Evolutionary conservation across 2,329 filamentous ascomycete genomes (phyloP), one percentile per base, ranked within the genome.

Genomic region (Fusarium robinianum): DNA sequence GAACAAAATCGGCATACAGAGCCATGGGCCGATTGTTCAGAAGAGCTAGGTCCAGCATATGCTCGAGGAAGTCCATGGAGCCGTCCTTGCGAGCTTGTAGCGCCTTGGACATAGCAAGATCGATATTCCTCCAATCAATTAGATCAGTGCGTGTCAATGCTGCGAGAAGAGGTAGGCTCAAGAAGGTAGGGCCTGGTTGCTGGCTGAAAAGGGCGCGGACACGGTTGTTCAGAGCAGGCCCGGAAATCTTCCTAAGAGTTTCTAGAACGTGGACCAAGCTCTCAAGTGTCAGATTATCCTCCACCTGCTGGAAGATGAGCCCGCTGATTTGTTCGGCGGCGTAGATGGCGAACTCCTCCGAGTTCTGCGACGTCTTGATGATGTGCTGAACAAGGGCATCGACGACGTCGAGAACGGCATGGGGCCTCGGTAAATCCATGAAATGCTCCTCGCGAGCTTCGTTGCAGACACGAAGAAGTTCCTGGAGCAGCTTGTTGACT

Each of bases 1-100:
- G 80, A 6, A 89, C 84, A 62, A 96, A 95, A 68, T 97, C 90
- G 2, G 90, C 84, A 58, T 90, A 87, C 33, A 96, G 73, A 1
- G 87, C 87, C 25, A 86, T 80, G 1, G 90, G 88, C 30, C 84
- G 82, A 33, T 90, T 88, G 55, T 82, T 88, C 35, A 95, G 79
- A 7, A 96, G 72, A 0, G 91, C 81, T 29, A 89, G 80, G 54
- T 94, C 87, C 52, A 96, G 75, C 29, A 96, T 75, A 29, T 84
- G 83, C 37, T 85, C 83, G n/a, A 97, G 76, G 63, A 95, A 87
- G 43, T 90, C 83, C 3, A 96, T 71, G 2, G 87, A 88, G 15
- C 79, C 78, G 6, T 83, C 77, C 50, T 90, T 88, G 46, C 83
- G 83, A 42, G 85, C 78, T 41, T 81, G 74, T 14, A 97, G 76